These are phyloP conservation scores for Paecilomyces formosus DNA, from an alignment of 2,329 filamentous ascomycete genomes.

Conservation along the genomic window DNA sequence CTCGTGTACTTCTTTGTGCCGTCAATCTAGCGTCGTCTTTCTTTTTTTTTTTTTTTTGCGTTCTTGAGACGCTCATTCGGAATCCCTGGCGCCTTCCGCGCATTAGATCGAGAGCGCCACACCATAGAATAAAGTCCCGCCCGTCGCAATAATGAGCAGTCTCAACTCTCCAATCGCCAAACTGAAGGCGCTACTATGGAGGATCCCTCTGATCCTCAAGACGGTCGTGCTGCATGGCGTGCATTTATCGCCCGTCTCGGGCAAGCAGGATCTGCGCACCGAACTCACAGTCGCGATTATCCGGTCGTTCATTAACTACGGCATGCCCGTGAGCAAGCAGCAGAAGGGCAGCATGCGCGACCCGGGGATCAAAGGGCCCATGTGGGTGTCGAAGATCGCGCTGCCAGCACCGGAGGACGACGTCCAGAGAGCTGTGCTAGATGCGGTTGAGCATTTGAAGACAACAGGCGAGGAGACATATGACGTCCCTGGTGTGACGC, in stretches of 20 bases:
- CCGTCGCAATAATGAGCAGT: constrained; percentile 19
- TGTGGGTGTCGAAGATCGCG: constrained; percentile 72
- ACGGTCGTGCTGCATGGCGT: constrained; percentile 43
- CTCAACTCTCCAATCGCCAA: constrained; percentile 17
- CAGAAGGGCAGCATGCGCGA: constrained; percentile 60
- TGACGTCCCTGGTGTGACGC: constrained; percentile 23
- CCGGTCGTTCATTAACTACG: constrained; percentile 53
- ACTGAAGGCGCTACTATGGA: constrained; percentile 29
- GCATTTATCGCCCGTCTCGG: constrained; percentile 59
- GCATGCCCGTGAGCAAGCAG: constrained; percentile 49
- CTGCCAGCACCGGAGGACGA: constrained; percentile 50
- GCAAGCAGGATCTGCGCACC: constrained; percentile 71
- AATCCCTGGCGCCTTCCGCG: constrained; percentile 2
- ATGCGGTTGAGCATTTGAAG: constrained; percentile 32
- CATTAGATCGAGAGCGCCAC: constrained; percentile 21
- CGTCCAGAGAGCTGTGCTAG: constrained; percentile 28
- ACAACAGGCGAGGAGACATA: constrained; percentile 29
- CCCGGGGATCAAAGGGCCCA: constrained; percentile 63
- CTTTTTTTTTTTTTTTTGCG: neutral
- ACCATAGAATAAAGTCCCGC: constrained; percentile 4
- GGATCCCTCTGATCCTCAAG: constrained; percentile 36
- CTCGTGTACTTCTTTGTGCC: neutral
- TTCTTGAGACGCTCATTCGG: constrained; percentile 1
- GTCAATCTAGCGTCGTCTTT: neutral
- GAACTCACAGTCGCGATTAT: constrained; percentile 65